Evolutionary conservation across 169 alveolate species (phyloP), one percentile per base, ranked within the genome.

Genomic region (Cryptosporidium meleagridis): DNA sequence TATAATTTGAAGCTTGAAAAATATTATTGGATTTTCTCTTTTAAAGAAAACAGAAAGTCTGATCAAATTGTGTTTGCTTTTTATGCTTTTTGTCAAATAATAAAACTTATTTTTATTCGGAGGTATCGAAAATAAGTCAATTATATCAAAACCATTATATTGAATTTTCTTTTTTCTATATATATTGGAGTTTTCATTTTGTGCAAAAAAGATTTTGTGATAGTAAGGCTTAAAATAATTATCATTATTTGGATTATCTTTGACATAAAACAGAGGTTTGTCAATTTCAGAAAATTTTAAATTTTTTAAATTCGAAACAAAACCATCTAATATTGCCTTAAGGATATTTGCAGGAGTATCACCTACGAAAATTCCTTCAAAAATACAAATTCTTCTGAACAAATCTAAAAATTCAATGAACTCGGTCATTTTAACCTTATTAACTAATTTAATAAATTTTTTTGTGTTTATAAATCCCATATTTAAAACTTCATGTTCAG

Each of bases 91-190:
- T 39, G 84, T 23, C 12, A 73, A 53, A n/a, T 33, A 73, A 31
- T 53, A 73, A 14, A 73, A 14, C 33, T 41, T 52, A 51, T 73
- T 73, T 52, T 59, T 73, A 23, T 73, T 41, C 0, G 86, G 86
- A 52, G 86, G 86, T 55, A 73, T 73, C 2, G 86, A 73, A 59
- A 73, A 73, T 10, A 73, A 18, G 55, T 73, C 86, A 73, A 73
- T 73, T 9, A 73, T 14, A 59, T 73, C 72, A 41, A 73, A 73
- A 37, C 68, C 44, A 55, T 73, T 73, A 18, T 31, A 26, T 8
- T 16, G 10, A 5, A 44, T 14, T 29, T n/a, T 21, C n/a, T 41
- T 26, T 33, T 21, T 52, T 0, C 7, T n/a, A 23, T 73, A 73
- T 23, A 59, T 33, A 0, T 53, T 18, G 1, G 86, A 73, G 9